Conservation (phyloP, 768 basidiomycete species). For the Rhizopogon salebrosus region DNA sequence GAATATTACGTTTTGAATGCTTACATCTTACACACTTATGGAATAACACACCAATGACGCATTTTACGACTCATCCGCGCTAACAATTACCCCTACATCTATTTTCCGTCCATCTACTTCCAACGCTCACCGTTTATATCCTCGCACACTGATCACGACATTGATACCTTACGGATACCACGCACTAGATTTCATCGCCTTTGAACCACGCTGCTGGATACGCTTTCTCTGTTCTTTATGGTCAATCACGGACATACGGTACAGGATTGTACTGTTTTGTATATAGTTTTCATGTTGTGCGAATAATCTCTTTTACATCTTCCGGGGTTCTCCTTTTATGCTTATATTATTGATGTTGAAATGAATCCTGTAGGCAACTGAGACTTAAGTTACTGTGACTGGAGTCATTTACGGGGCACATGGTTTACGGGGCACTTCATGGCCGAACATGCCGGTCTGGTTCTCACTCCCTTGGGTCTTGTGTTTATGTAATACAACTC, state of each 20-base stretch:
- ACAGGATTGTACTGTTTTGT: background rate
- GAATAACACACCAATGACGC: background rate
- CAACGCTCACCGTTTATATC: background rate
- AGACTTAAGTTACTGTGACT: too few relatives aligned
- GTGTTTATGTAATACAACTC: too few relatives aligned
- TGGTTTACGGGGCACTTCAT: background rate
- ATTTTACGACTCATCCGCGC: background rate
- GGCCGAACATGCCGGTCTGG: background rate
- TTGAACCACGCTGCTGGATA: background rate
- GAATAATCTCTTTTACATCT: background rate
- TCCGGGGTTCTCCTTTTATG: background rate
- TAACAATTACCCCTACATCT: background rate
- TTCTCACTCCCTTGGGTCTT: background rate
- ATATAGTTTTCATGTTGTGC: background rate
- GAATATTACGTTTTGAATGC: constrained; percentile 10
- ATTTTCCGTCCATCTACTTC: background rate
- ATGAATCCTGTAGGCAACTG: too few relatives aligned
- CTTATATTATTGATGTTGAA: too few relatives aligned
- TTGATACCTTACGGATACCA: background rate
- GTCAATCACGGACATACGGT: background rate
- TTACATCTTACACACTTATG: background rate
- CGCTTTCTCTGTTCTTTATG: background rate
- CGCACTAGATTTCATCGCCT: background rate
- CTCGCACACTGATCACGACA: background rate
- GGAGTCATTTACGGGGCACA: background rate